phyloP scores from a whole-genome alignment of 148 eudicot species.

The Silene conica region DNA sequence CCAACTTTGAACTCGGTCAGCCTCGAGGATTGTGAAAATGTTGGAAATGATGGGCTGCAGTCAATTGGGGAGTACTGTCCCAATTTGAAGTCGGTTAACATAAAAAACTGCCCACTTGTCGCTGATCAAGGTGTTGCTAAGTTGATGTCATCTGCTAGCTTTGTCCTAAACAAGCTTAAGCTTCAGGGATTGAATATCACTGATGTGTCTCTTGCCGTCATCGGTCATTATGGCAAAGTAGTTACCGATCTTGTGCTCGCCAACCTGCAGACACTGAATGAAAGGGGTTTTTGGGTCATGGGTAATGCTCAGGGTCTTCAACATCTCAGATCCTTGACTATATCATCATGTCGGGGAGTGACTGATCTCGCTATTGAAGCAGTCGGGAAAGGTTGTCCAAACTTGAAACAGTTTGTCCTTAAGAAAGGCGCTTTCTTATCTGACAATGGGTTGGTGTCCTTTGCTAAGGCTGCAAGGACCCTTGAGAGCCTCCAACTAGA shows the following conservation, averaged over 20 bases:
- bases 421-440: conserved; percentile 56
- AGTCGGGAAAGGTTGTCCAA: conserved; percentile 68
- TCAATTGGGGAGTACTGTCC: conserved; percentile 55
- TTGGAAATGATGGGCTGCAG: conserved; percentile 57
- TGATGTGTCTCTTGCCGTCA: conserved; percentile 76
- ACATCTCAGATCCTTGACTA: conserved; percentile 49
- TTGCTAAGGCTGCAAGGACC: conserved; percentile 46
- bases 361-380: conserved; percentile 72
- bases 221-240: conserved; percentile 65
- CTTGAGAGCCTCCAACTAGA: conserved; percentile 67
- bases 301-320: conserved; percentile 72
- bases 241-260: conserved; percentile 51
- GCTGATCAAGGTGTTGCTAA: conserved; percentile 77
- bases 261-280: conserved; percentile 61
- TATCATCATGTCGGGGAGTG: conserved; percentile 66
- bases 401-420: conserved; percentile 49
- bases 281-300: conserved; percentile 93
- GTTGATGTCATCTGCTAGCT: conserved; percentile 54
- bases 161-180: conserved; percentile 44
- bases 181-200: conserved; percentile 63
- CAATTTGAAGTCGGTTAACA: conserved; percentile 43
- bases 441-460: conserved; percentile 68
- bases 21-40: conserved; percentile 53
- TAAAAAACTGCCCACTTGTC: conserved; percentile 68
- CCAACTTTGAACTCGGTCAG: conserved; percentile 44